A percentile compares a stretch with the other conserved stretches of the same genome.
Conservation (phyloP, 2,329 filamentous ascomycete genomes). For the Ceratocystis lukuohia region DNA sequence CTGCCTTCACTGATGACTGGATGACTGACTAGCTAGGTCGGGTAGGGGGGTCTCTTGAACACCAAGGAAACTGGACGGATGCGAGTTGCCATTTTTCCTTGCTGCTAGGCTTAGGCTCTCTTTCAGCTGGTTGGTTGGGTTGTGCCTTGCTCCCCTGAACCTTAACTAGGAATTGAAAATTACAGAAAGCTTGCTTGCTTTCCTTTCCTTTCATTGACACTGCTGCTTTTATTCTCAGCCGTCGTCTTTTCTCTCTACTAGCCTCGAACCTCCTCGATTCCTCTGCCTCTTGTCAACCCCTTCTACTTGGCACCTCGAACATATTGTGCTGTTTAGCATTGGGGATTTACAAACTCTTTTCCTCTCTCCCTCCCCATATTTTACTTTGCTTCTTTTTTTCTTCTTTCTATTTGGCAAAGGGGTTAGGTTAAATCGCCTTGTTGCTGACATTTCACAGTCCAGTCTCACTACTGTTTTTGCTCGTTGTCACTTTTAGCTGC, state of each 20-base stretch:
- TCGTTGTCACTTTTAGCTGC: constrained; percentile 7
- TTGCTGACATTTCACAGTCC: constrained; percentile 8
- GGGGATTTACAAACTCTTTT: neutral
- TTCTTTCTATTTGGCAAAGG: neutral
- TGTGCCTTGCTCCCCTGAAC: constrained; percentile 12
- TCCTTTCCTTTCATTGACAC: constrained; percentile 8
- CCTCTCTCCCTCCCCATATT: neutral
- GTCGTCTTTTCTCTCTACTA: neutral
- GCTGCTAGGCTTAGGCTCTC: constrained; percentile 3
- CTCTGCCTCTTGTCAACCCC: neutral
- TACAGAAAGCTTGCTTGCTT: constrained; percentile 12
- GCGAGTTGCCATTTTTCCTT: constrained; percentile 9
- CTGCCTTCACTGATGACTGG: constrained; percentile 2
- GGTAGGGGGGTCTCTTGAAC: neutral
- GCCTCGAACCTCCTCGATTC: neutral
- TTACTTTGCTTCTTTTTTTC: neutral
- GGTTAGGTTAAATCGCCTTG: neutral
- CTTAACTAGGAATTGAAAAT: constrained; percentile 10
- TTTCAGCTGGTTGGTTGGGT: constrained; percentile 9
- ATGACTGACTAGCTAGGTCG: neutral
- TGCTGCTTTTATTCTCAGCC: neutral
- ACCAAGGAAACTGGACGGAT: neutral
- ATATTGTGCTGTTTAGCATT: neutral
- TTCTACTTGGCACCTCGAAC: neutral
- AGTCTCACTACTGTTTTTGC: constrained; percentile 6